These are phyloP conservation scores for Tuber umbilicatum DNA, from an alignment of 495 filamentous ascomycete genomes.

Conservation along the genomic window DNA sequence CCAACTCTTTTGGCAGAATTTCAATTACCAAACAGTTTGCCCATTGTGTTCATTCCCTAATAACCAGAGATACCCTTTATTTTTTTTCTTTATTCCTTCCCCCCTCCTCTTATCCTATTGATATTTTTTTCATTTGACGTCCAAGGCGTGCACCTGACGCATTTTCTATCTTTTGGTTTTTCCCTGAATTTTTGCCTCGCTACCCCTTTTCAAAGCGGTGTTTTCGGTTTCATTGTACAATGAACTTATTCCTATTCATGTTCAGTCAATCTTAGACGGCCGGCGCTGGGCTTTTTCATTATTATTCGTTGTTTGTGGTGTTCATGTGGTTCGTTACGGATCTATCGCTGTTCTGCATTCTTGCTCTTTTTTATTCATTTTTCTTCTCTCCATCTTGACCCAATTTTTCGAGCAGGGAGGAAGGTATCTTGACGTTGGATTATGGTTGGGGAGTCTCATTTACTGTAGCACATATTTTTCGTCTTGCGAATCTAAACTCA, in stretches of 20 bases:
- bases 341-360: neutral
- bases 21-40: neutral
- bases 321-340: neutral
- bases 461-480: neutral
- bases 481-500: neutral
- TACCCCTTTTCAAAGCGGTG: neutral
- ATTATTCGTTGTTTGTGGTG: neutral
- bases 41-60: neutral
- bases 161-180: neutral
- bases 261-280: constrained; percentile 3
- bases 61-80: neutral
- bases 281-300: neutral
- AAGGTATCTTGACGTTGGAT: neutral
- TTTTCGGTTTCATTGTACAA: constrained; percentile 2
- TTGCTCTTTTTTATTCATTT: neutral
- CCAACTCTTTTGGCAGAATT: neutral
- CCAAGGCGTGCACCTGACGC: neutral
- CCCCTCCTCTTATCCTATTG: neutral
- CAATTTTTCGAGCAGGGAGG: neutral
- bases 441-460: neutral
- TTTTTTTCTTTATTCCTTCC: neutral
- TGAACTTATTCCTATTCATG: neutral
- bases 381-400: neutral
- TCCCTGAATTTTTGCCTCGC: neutral
- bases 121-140: neutral